Percentiles rank a stretch among this genome's conserved stretches.
Evolutionary conservation across 208 protist species (phyloP).

Genomic region (Crithidia fasciculata): DNA sequence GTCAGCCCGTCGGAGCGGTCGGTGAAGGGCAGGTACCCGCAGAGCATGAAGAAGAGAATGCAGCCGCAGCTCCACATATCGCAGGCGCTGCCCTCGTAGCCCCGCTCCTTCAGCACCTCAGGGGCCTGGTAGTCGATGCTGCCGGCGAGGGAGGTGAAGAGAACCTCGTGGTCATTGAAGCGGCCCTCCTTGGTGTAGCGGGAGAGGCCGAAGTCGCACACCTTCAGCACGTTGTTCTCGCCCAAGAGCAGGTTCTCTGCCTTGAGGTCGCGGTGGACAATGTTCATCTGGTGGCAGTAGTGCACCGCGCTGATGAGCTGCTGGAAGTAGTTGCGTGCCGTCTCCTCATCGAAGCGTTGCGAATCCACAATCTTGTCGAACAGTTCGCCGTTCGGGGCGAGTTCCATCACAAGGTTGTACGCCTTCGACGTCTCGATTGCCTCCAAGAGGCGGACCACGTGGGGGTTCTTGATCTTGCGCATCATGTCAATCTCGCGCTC

Average conservation of each 20-base stretch:
- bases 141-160: slow-evolving; percentile 84
- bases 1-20: slow-evolving; percentile 84
- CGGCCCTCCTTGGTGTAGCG: slow-evolving; percentile 84
- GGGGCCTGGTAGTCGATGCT: slow-evolving; percentile 92
- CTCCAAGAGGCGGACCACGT: slow-evolving; percentile 94
- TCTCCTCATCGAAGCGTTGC: slow-evolving; percentile 82
- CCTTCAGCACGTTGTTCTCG: slow-evolving; percentile 80
- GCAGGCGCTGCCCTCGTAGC: slow-evolving; percentile 93
- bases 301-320: slow-evolving; percentile 91
- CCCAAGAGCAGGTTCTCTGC: slow-evolving; percentile 93
- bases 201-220: slow-evolving; percentile 94
- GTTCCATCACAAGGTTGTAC: slow-evolving; percentile 98
- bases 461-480: slow-evolving; percentile 95
- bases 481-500: slow-evolving; percentile 97
- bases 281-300: slow-evolving; percentile 92
- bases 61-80: slow-evolving; percentile 98
- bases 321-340: slow-evolving; percentile 89
- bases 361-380: slow-evolving; percentile 96
- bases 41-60: slow-evolving; percentile 98
- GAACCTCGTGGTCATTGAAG: slow-evolving; percentile 70
- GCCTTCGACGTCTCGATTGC: slow-evolving; percentile 96
- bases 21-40: slow-evolving; percentile 97
- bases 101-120: slow-evolving; percentile 86
- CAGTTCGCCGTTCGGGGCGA: slow-evolving; percentile 97
- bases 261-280: slow-evolving; percentile 95